Evolutionary conservation across 139 green algal species (phyloP), one percentile per base, ranked within the genome.

Genomic region (Pleodorina starrii): DNA sequence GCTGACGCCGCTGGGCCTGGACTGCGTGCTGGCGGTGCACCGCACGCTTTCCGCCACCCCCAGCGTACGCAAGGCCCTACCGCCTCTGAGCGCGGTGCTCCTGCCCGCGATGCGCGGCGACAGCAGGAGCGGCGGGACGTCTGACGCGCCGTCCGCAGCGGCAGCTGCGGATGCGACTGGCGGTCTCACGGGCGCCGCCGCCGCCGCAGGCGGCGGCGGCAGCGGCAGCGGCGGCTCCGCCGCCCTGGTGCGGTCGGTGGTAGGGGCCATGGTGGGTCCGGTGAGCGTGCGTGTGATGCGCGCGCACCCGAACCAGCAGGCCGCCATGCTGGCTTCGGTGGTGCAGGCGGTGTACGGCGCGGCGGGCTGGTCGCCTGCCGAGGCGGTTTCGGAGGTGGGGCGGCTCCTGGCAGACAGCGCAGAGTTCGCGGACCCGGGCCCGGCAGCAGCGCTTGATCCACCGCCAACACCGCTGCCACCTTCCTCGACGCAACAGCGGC

Each of bases 271-370:
- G 68, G 6, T 46, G 68, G 68, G 35, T 76, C 38, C 68, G 25
- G 21, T 46, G 32, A 76, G 68, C 5, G 68, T 46, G 68, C 68
- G 68, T 32, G 68, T 76, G 68, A 23, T 23, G 35, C 68, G 32
- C 14, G 14, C 29, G 38, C 68, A 32, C 19, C 32, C 32, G 3
- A 17, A 46, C 38, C 68, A 48, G 72, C 72, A 43, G 25, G 11
- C 32, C 19, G 19, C 17, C 4, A 6, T 54, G 43, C 40, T 80
- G 72, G 19, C 21, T 1, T 12, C 40, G 4, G 0, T 80, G 43
- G 72, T 80, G 72, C 40, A 57, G 72, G 72, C 72, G 40, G 72
- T 80, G 40, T 80, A 80, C 40, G 16, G 42, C 72, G 27, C 72
- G 16, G 32, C 40, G 25, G 72, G 42, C 29, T 6, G 36, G 72